A percentile compares a stretch with the other conserved stretches of the same genome.
These are phyloP conservation scores for Hygrophoropsis aurantiaca DNA, from an alignment of 768 basidiomycete genomes.

Conservation along the genomic window DNA sequence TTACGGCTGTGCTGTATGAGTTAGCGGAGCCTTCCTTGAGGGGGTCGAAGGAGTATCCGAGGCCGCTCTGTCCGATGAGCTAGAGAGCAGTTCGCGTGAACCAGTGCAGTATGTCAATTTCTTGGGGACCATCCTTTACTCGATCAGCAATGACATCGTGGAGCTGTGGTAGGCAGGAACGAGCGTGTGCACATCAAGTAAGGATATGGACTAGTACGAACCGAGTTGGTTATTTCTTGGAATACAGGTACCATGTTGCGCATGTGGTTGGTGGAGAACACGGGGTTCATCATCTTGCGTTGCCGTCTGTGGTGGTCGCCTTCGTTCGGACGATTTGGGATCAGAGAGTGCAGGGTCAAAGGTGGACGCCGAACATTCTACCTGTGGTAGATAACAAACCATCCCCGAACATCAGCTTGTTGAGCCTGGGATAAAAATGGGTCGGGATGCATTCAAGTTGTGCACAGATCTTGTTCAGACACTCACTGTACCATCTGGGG, in stretches of 20 bases:
- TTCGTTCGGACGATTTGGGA: constrained; percentile 14
- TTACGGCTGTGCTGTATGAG: constrained; percentile 30
- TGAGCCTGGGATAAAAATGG: constrained; percentile 30
- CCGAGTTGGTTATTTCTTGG: constrained; percentile 45
- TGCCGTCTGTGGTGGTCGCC: constrained; percentile 46
- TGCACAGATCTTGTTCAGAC: neutral
- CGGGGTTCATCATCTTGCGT: constrained; percentile 46
- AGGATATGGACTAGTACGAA: constrained; percentile 19
- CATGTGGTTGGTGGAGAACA: constrained; percentile 47
- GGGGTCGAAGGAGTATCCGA: constrained; percentile 42
- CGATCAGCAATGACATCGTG: constrained; percentile 1
- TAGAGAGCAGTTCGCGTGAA: constrained; percentile 46
- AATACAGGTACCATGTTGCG: constrained; percentile 44
- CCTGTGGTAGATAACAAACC: constrained; percentile 36
- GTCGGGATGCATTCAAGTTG: too few relatives aligned
- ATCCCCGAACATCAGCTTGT: constrained; percentile 46
- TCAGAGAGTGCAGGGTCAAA: constrained; percentile 24
- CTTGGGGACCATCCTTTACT: constrained; percentile 10
- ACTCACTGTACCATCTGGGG: constrained; percentile 43
- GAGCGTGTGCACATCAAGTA: constrained; percentile 1
- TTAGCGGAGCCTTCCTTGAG: constrained; percentile 32
- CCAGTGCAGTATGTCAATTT: constrained; percentile 49
- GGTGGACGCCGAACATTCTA: constrained; percentile 18
- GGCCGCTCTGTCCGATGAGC: constrained; percentile 41
- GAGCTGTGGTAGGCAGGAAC: neutral